Conservation (phyloP, 2,329 filamentous ascomycete species). For the Hypoxylon sp. region DNA sequence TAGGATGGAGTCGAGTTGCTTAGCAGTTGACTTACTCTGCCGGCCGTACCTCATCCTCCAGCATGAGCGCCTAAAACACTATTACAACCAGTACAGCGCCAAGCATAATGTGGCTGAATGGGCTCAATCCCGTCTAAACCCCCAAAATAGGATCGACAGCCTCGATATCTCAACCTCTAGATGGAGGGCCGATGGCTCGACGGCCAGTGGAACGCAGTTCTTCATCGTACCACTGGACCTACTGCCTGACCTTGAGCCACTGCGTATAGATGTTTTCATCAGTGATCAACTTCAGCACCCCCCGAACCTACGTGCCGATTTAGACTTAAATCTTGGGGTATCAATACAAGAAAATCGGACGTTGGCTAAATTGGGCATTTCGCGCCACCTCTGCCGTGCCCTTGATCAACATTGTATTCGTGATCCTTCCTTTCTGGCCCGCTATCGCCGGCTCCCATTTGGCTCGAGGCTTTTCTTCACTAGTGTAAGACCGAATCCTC, state of each 20-base stretch:
- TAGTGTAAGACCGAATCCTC: not conserved
- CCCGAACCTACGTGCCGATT: not conserved
- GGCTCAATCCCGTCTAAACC: constrained; percentile 1
- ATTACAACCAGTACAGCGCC: not conserved
- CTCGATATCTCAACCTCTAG: not conserved
- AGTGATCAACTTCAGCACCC: constrained; percentile 10
- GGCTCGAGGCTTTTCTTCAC: constrained; percentile 5
- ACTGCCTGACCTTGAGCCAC: not conserved
- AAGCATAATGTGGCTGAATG: not conserved
- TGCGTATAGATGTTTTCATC: constrained; percentile 10
- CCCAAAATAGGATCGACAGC: constrained; percentile 2
- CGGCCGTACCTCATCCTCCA: constrained; percentile 8
- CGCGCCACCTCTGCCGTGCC: constrained; percentile 7
- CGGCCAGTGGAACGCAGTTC: constrained; percentile 5
- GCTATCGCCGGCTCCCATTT: constrained; percentile 7
- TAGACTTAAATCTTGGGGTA: not conserved
- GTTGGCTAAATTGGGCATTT: constrained; percentile 11
- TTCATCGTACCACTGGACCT: constrained; percentile 5
- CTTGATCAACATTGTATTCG: constrained; percentile 8
- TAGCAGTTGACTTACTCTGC: constrained; percentile 1
- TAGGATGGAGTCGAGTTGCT: not conserved
- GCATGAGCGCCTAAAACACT: not conserved
- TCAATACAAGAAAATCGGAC: constrained; percentile 2
- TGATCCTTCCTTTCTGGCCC: not conserved
- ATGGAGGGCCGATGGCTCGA: constrained; percentile 6